A percentile compares a stretch with the other conserved stretches of the same genome.
phyloP scores from a whole-genome alignment of 2,329 filamentous ascomycete species.

The Aureobasidium lini region DNA sequence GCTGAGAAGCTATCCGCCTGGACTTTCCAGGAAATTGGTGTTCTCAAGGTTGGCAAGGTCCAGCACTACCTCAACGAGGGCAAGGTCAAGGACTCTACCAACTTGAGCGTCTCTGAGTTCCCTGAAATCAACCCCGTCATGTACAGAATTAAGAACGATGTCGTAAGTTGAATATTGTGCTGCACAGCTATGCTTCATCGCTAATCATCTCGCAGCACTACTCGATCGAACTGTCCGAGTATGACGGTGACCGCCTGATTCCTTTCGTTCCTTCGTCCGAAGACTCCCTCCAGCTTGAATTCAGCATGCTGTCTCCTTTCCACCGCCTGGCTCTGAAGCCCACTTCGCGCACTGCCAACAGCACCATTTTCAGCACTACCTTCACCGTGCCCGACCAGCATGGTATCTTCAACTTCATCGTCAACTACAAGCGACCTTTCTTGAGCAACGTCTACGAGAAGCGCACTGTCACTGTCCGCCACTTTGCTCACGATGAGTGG shows the following conservation, averaged over 20 bases:
- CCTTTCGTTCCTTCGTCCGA: slow-evolving; percentile 63
- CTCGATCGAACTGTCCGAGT: slow-evolving; percentile 83
- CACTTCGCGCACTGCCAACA: slow-evolving; percentile 52
- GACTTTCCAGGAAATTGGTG: slow-evolving; percentile 91
- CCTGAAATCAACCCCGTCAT: slow-evolving; percentile 67
- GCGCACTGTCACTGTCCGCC: slow-evolving; percentile 84
- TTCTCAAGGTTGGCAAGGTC: slow-evolving; percentile 74
- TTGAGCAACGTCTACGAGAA: slow-evolving; percentile 87
- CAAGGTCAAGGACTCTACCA: slow-evolving; percentile 31
- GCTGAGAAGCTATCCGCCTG: slow-evolving; percentile 80
- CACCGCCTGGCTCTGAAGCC: slow-evolving; percentile 70
- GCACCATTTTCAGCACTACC: slow-evolving; percentile 63
- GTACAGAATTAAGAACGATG: slow-evolving; percentile 94
- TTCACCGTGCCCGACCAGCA: slow-evolving; percentile 93
- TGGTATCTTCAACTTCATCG: slow-evolving; percentile 96
- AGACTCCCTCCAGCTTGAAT: slow-evolving; percentile 86
- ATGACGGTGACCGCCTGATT: slow-evolving; percentile 62
- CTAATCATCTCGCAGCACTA: slow-evolving; percentile 54
- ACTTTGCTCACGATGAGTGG: slow-evolving; percentile 97
- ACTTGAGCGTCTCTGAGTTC: slow-evolving; percentile 14
- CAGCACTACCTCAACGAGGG: slow-evolving; percentile 63
- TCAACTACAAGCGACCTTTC: slow-evolving; percentile 97
- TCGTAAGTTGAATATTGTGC: slow-evolving; percentile 56
- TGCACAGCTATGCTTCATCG: neutral
- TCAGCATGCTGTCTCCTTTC: slow-evolving; percentile 98